Percentiles rank a stretch among this genome's conserved stretches.
phyloP scores from a whole-genome alignment of 805 yeast genomes.

The Suhomyces vadensis region DNA sequence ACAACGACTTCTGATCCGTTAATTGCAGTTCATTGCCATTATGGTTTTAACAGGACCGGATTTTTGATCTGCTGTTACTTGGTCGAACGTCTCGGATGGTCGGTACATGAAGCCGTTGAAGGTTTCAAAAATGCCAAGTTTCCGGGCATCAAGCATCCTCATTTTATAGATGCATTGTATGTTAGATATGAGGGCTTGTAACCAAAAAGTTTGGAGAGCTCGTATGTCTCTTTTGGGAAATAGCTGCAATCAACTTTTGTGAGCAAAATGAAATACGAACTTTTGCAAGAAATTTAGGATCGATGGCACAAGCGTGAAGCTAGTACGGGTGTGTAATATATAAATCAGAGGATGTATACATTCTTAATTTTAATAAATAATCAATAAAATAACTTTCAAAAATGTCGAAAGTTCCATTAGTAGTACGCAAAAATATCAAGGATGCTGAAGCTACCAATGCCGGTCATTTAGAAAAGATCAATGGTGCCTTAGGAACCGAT shows the following conservation, averaged over 20 bases:
- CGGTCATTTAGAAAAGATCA: conserved; percentile 10
- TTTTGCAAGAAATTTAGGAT: no score
- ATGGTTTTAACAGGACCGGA: conserved; percentile 80
- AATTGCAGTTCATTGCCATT: conserved; percentile 75
- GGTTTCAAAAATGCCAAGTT: conserved; percentile 57
- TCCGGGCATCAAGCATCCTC: conserved; percentile 79
- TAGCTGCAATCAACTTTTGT: no score
- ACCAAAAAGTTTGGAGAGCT: no score
- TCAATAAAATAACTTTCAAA: no score
- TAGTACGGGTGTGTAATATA: no score
- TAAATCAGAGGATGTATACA: no score
- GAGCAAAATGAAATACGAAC: no score
- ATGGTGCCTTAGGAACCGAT: conserved; percentile 7
- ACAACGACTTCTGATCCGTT: conserved; percentile 31
- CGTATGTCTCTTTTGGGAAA: background rate
- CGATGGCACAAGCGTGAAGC: no score
- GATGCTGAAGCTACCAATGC: conserved; percentile 14
- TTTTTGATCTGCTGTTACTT: conserved; percentile 69
- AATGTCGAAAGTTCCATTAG: conserved; percentile 16
- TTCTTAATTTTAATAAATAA: no score
- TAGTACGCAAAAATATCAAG: conserved; percentile 12
- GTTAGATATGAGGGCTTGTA: conserved; percentile 54
- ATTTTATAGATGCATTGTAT: conserved; percentile 70
- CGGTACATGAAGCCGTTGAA: conserved; percentile 61
- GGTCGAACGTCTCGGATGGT: conserved; percentile 59